Percentiles rank a stretch among this genome's conserved stretches.
These are phyloP conservation scores for Tranzscheliella williamsii DNA, from an alignment of 1,284 basidiomycete genomes.

Conservation along the genomic window DNA sequence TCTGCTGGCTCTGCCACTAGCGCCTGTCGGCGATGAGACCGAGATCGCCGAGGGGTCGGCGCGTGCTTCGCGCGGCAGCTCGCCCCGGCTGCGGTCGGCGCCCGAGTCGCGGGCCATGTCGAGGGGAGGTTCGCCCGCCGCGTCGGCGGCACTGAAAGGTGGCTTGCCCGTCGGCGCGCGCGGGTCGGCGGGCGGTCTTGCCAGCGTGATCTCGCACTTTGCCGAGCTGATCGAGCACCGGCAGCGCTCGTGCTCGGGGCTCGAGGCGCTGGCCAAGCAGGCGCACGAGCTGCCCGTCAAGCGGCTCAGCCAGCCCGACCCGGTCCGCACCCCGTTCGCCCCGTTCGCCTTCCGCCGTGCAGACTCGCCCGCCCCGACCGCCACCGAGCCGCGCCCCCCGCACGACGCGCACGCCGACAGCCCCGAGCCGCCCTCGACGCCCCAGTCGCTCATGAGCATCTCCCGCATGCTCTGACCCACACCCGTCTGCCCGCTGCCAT, in stretches of 20 bases:
- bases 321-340: constrained; percentile 28
- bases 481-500: too few relatives aligned
- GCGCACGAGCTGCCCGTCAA: constrained; percentile 32
- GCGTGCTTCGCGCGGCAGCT: background rate
- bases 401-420: too few relatives aligned
- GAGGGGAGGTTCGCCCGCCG: constrained; percentile 11
- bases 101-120: constrained; percentile 31
- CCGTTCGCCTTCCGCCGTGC: too few relatives aligned
- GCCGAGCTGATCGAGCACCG: constrained; percentile 40
- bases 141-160: background rate
- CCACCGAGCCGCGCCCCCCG: too few relatives aligned
- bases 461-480: constrained; percentile 23
- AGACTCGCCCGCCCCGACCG: too few relatives aligned
- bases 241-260: constrained; percentile 30
- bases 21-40: constrained; percentile 6
- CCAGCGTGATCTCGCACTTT: constrained; percentile 28
- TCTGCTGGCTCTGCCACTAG: constrained; percentile 6
- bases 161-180: constrained; percentile 4
- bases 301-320: constrained; percentile 32
- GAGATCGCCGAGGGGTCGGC: background rate
- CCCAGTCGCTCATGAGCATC: constrained; percentile 29
- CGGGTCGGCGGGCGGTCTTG: constrained; percentile 18
- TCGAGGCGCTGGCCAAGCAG: constrained; percentile 33
- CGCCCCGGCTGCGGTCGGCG: constrained; percentile 24
- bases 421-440: constrained; percentile 8